These are phyloP conservation scores for Purshia tridentata DNA, from an alignment of 306 rosid species.

Conservation along the genomic window DNA sequence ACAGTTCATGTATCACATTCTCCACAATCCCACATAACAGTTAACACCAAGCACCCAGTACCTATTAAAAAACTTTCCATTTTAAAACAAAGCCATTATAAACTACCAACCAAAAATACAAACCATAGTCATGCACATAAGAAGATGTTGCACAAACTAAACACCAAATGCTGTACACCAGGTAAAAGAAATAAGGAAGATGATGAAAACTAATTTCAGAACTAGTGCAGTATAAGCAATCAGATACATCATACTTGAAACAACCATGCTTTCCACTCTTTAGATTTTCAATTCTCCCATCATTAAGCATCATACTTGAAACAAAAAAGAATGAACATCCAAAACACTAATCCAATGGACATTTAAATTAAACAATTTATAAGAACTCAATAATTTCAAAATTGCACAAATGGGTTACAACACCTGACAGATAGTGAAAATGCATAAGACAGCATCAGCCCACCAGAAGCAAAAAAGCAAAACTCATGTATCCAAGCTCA, in stretches of 20 bases:
- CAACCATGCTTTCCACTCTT: slow-evolving; percentile 27
- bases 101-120: not conserved
- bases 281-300: slow-evolving; percentile 28
- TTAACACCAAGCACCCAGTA: not conserved
- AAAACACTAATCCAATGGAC: too few species aligned
- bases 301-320: slow-evolving; percentile 25
- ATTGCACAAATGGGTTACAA: too few species aligned
- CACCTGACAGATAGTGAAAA: too few species aligned
- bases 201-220: not conserved
- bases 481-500: too few species aligned
- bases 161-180: not conserved
- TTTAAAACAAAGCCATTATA: not conserved
- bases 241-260: too few species aligned
- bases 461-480: too few species aligned
- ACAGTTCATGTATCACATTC: slow-evolving; percentile 40
- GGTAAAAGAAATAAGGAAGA: not conserved
- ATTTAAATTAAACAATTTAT: too few species aligned
- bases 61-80: not conserved
- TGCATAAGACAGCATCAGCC: too few species aligned
- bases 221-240: not conserved
- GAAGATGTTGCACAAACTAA: not conserved
- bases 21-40: not conserved
- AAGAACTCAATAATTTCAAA: too few species aligned
- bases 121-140: not conserved
- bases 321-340: not conserved